phyloP scores from a whole-genome alignment of 495 filamentous ascomycete genomes.

The Aspergillus cavernicola region DNA sequence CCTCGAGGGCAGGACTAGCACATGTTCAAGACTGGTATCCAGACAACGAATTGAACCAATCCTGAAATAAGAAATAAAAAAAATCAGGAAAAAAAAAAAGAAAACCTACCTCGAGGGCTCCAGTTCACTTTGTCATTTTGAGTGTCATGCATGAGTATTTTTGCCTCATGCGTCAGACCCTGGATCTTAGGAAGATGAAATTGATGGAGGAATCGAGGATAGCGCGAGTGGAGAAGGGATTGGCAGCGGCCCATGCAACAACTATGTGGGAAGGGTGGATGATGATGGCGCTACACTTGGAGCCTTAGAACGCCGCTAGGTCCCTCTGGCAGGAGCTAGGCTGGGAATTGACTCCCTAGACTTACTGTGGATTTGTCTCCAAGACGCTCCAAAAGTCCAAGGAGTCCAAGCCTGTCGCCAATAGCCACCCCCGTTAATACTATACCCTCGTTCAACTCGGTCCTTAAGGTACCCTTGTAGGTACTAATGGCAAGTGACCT shows the following conservation, averaged over 20 bases:
- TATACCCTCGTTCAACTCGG: neutral
- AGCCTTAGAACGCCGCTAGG: neutral
- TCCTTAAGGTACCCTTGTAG: neutral
- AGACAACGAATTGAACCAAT: constrained; percentile 22
- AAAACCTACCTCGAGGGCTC: constrained; percentile 17
- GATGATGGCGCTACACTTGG: constrained; percentile 11
- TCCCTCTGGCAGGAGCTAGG: constrained; percentile 6
- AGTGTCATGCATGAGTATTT: constrained; percentile 36
- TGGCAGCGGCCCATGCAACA: constrained; percentile 31
- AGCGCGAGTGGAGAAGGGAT: constrained; percentile 26
- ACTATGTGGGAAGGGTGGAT: constrained; percentile 19
- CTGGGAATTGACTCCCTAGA: too few species aligned
- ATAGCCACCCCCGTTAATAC: too few species aligned
- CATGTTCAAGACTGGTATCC: constrained; percentile 23
- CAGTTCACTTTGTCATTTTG: constrained; percentile 30
- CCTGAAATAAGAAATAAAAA: constrained; percentile 17
- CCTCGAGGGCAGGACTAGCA: constrained; percentile 18
- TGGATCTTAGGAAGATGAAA: constrained; percentile 30
- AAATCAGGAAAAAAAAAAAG: constrained; percentile 16
- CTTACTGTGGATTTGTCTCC: constrained; percentile 4
- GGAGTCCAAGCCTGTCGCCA: too few species aligned
- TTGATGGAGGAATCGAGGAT: constrained; percentile 26
- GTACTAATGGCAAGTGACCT: neutral
- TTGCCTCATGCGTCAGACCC: constrained; percentile 34
- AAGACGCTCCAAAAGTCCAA: constrained; percentile 3